Evolutionary conservation across 768 basidiomycete genomes (phyloP), one percentile per base, ranked within the genome.

Genomic region (Boletus huronensis): DNA sequence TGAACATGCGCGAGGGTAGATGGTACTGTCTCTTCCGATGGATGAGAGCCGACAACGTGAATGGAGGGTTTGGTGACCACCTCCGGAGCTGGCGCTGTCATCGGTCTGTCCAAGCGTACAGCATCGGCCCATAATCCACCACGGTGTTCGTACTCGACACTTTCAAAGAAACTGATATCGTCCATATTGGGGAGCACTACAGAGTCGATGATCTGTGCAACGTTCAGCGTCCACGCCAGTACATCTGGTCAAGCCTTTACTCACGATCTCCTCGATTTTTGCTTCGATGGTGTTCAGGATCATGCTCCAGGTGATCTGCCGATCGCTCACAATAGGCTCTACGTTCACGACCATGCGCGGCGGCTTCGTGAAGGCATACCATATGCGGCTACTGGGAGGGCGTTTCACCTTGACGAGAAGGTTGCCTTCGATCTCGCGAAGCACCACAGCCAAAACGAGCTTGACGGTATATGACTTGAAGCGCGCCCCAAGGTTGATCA

Each of bases 171-270:
- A 13, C 94, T 79, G 55, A 98, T 89, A 64, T 99, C 97, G 69
- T 99, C 97, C 93, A 98, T 97, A 72, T 97, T 92, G 6, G 97
- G 97, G 68, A 95, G 74, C 19, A 99, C 97, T 19, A 98, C 82
- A 0, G 94, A 94, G 61, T 99, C 96, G 62, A 84, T 81, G 53
- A 98, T 90, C 95, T 98, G 63, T 17, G 28, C n/a, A 50, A 55
- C 36, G 40, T 38, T 97, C 90, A 86, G 81, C 50, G 93, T 86
- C 90, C 92, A 66, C 13, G n/a, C 6, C 28, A n/a, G 9, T 19
- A 23, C 16, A 39, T 17, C 11, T 4, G 31, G 57, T 16, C 31
- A 11, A 32, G 26, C 6, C 7, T 42, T 13, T 76, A 78, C 81
- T 69, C 66, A 94, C 93, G 57, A 92, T 87, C 67, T 95, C 90